Percentiles rank a stretch among this genome's conserved stretches.
Conservation (phyloP, 805 yeast species). For the Myxozyma lipomycoides region DNA sequence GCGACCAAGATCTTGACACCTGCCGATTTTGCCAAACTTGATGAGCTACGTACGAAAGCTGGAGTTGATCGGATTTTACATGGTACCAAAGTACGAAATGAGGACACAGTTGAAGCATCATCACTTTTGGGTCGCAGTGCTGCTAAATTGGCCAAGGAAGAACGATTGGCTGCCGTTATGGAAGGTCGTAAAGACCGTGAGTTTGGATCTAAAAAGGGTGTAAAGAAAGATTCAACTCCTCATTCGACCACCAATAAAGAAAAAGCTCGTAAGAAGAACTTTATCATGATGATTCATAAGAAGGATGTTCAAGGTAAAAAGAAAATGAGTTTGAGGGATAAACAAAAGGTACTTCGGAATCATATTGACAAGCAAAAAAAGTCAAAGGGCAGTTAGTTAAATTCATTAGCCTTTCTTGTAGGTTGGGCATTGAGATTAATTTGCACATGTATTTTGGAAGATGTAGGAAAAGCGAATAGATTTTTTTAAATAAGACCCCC, state of each 20-base stretch:
- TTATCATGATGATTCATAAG: constrained; percentile 97
- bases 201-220: constrained; percentile 83
- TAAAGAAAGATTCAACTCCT: constrained; percentile 56
- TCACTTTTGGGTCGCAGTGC: constrained; percentile 70
- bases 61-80: constrained; percentile 74
- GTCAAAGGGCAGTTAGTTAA: constrained; percentile 28
- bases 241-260: constrained; percentile 94
- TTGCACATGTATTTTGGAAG: too few species aligned
- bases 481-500: not conserved
- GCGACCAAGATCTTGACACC: constrained; percentile 86
- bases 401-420: too few species aligned
- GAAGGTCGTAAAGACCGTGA: constrained; percentile 95
- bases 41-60: constrained; percentile 79
- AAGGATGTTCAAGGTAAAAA: constrained; percentile 91
- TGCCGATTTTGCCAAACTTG: constrained; percentile 94
- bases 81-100: constrained; percentile 47
- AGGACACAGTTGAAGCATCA: constrained; percentile 79
- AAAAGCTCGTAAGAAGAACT: constrained; percentile 97
- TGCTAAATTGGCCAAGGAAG: constrained; percentile 84
- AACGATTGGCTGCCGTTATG: constrained; percentile 75
- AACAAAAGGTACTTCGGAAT: constrained; percentile 79
- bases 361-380: constrained; percentile 89
- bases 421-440: too few species aligned
- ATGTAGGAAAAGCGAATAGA: too few species aligned
- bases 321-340: constrained; percentile 81